Evolutionary conservation across 2,329 filamentous ascomycete species (phyloP), one percentile per base, ranked within the genome.

Genomic region (Trichoderma atrobrunneum): DNA sequence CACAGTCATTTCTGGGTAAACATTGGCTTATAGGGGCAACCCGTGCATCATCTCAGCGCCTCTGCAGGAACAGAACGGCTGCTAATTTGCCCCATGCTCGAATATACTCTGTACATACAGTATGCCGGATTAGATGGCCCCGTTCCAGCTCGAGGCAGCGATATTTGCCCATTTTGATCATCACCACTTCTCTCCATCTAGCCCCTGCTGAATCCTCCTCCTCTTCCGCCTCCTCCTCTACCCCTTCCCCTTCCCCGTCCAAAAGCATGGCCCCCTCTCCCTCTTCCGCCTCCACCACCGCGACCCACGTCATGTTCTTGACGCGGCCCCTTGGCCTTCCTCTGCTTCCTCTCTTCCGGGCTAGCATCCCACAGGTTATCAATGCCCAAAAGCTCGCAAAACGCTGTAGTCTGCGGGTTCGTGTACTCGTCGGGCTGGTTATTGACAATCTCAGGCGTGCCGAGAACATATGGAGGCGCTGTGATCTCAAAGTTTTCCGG

Each of bases 391-490:
- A 98, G 82, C 71, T 90, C 84, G 81, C 96, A 99, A 79, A 95
- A 98, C 3, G 85, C 82, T n/a, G 84, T 85, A 7, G 94, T 98
- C 82, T 98, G 95, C 14, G 92, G 91, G 78, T 96, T 98, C 5
- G 90, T 93, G 79, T 95, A 95, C 81, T 98, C 95, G 1, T 85
- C 84, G 1, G 94, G 93, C 79, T 90, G 87, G n/a, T 90, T 84
- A 0, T 84, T 77, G 0, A 89, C 88, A 28, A 84, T 85, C 74
- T 91, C 87, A 0, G 90, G 88, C 7, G 86, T 82, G 0, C 84
- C 82, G 1, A 85, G 82, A 57, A 90, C 85, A 74, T 94, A 92
- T 2, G 90, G 85, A 1, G 94, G 92, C 4, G 95, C 95, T 0
- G 93, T 97, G 28, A 86, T 79, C 30, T 83, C 83, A 79, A 98